Base-by-base conservation (phyloP, 192 early-diverging fungal species). In the Backusella psychrophila region DNA sequence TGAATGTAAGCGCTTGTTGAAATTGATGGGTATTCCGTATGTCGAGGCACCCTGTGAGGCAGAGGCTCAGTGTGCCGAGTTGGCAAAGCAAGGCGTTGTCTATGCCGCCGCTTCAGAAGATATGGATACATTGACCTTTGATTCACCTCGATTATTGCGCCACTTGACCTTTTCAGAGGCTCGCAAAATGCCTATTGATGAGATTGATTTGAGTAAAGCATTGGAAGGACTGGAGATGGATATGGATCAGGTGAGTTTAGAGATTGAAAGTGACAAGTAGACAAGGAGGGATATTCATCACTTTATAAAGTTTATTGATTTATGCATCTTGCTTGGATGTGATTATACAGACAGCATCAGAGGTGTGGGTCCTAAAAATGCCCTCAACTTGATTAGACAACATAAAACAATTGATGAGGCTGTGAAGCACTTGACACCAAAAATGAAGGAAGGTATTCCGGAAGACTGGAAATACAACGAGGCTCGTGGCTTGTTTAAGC, bases 41-140 rank as follows among this genome's bases (percentile, higher is more conserved):
- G 86, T 96, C 15, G 93, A 94, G 78, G 98, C 98, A 17, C 98
- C 98, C 9, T 94, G 95, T 79, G 98, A 99, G 84, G 98, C 98
- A 5, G 98, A 99, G 78, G 96, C 98, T 0, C 96, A 99, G 78
- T 99, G 98, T 80, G 98, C 98, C 4, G 95, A 91, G 19, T 81
- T 99, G 31, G 94, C 93, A n/a, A 89, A 87, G 71, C 86, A 91
- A 1, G 95, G 95, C 59, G 96, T 96, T 73, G 96, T 99, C 2
- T 98, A 91, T 81, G 98, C 94, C 34, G 96, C 96, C 19, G 97
- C 95, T 21, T 97, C 96, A 12, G 97, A 99, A 77, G 98, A 99
- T 85, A 98, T 99, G 97, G 98, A 99, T 75, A 99, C 98, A 0
- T 85, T 99, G 65, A 94, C 96, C 15, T 99, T 99, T 84, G 92